Evolutionary conservation across 2,329 filamentous ascomycete genomes (phyloP).

Genomic region (Arthrobotrys sphaeroides): DNA sequence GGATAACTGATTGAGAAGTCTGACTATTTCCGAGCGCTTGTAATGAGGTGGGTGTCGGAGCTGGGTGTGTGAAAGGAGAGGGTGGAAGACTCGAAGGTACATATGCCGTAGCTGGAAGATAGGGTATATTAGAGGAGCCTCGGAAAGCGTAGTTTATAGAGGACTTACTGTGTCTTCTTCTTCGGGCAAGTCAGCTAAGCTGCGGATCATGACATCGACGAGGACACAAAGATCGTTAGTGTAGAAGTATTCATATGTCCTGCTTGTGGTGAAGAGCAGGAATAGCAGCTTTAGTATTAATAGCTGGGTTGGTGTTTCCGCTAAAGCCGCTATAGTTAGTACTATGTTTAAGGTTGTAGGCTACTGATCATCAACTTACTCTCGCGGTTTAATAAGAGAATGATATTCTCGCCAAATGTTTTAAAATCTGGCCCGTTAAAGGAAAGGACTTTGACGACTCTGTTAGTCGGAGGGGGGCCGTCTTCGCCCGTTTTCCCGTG

Average conservation of each 20-base stretch:
- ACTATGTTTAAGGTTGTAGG: too few relatives aligned
- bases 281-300: slow-evolving; percentile 97
- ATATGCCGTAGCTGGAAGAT: slow-evolving; percentile 80
- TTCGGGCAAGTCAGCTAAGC: slow-evolving; percentile 92
- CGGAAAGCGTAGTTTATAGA: slow-evolving; percentile 54
- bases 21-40: slow-evolving; percentile 84
- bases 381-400: slow-evolving; percentile 91
- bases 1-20: slow-evolving; percentile 76
- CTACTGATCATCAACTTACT: slow-evolving; percentile 63
- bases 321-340: slow-evolving; percentile 59
- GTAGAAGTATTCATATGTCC: slow-evolving; percentile 98
- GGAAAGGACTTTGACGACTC: slow-evolving; percentile 90
- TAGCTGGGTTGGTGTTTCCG: slow-evolving; percentile 90
- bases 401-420: slow-evolving; percentile 97
- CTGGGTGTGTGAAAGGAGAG: slow-evolving; percentile 89
- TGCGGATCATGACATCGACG: slow-evolving; percentile 93
- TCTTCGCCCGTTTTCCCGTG: slow-evolving; percentile 62
- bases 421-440: slow-evolving; percentile 82
- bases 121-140: slow-evolving; percentile 60
- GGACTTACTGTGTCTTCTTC: slow-evolving; percentile 66
- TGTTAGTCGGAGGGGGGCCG: slow-evolving; percentile 75
- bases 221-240: slow-evolving; percentile 95
- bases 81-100: slow-evolving; percentile 90
- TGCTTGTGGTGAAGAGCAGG: slow-evolving; percentile 88
- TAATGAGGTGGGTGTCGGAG: slow-evolving; percentile 87